Base-by-base conservation (phyloP, 176 grass and related monocot genomes). In the Cymbopogon citratus region DNA sequence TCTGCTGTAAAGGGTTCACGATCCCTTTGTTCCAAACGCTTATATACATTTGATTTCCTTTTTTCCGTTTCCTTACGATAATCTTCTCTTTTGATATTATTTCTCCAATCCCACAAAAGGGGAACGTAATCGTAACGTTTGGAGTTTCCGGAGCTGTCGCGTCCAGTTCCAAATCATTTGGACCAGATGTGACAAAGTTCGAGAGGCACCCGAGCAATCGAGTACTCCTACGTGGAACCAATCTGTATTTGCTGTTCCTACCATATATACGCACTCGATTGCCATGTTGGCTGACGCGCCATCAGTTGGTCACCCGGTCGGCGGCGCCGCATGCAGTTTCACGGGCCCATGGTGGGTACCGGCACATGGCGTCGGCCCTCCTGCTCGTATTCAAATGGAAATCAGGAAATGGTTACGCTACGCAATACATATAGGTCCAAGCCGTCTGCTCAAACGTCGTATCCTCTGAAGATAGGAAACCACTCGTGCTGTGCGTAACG, bases 351-450 rank as follows among this genome's bases (percentile, higher is more conserved):
- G 29, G 63, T 66, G 9, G 36, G 67, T 26, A 39, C 66, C 39
- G 23, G 87, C 87, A 85, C 77, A 89, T 89, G 77, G 54, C 63
- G 54, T 24, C 54, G 25, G 41, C 81, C 70, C 36, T n/a, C 3
- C 45, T n/a, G 5, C 46, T 29, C n/a, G 73, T 74, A 74, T 49
- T 80, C 81, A 63, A 76, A 69, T 36, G 28, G n/a, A n/a, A n/a
- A n/a, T n/a, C n/a, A n/a, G n/a, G n/a, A n/a, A n/a, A n/a, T n/a
- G n/a, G n/a, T n/a, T n/a, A n/a, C n/a, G 19, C 0, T 12, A 23
- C 63, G 49, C 44, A 2, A 46, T 3, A 9, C 59, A 28, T 63
- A 60, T 10, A 40, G 38, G 3, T 75, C 81, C 76, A 80, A 39
- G 46, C 61, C 81, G 85, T 41, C 24, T 19, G 28, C 64, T 80